Percentiles rank a stretch among this genome's conserved stretches.
Evolutionary conservation across 306 rosid species (phyloP).

Genomic region (Fagus sylvatica): DNA sequence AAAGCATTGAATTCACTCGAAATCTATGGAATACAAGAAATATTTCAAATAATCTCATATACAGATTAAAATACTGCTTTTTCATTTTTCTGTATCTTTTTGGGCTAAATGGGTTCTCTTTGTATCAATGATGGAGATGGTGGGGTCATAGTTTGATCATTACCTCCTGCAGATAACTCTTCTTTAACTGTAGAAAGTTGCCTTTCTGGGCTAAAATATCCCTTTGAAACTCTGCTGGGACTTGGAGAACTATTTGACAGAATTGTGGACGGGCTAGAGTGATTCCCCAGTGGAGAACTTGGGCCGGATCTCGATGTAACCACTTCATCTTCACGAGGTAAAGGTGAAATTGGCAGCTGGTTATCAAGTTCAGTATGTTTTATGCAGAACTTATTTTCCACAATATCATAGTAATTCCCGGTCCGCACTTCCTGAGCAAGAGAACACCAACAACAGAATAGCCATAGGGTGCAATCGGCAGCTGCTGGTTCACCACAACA

Average conservation of each 20-base stretch:
- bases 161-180: conserved; percentile 46
- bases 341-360: conserved; percentile 42
- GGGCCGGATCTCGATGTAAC: conserved; percentile 34
- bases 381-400: conserved; percentile 52
- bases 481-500: conserved; percentile 65
- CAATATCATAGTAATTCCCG: conserved; percentile 60
- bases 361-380: conserved; percentile 27
- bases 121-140: conserved; percentile 58
- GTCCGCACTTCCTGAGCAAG: conserved; percentile 94
- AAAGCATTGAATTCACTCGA: conserved; percentile 12
- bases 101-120: conserved; percentile 41
- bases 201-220: conserved; percentile 43
- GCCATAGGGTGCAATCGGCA: conserved; percentile 85
- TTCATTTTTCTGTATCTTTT: neutral
- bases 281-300: conserved; percentile 43
- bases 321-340: conserved; percentile 51
- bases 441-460: conserved; percentile 93
- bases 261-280: conserved; percentile 42
- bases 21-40: neutral
- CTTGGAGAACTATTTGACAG: conserved; percentile 42
- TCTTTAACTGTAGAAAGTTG: conserved; percentile 54
- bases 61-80: neutral
- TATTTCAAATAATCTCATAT: neutral
- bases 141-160: conserved; percentile 65
- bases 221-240: conserved; percentile 37